phyloP scores from a whole-genome alignment of 371 early-diverging fungal genomes.

The Mucor irregularis region DNA sequence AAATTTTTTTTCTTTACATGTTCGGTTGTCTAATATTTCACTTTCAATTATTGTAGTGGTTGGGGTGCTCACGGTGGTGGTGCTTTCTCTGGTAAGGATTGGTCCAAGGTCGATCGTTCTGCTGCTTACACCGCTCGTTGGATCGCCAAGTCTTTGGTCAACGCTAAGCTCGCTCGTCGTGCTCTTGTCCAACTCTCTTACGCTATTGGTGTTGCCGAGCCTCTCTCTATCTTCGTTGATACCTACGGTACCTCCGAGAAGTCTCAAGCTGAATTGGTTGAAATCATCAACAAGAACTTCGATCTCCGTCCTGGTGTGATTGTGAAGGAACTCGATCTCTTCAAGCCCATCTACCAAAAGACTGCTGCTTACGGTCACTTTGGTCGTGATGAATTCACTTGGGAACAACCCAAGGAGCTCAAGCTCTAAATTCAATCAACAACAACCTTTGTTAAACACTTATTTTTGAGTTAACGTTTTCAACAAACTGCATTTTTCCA shows the following conservation, averaged over 20 bases:
- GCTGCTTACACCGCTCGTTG: conserved; percentile 99
- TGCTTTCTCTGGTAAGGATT: conserved; percentile 99
- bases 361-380: conserved; percentile 99
- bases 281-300: conserved; percentile 96
- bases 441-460: conserved; percentile 1
- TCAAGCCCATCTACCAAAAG: conserved; percentile 97
- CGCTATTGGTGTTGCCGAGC: conserved; percentile 99
- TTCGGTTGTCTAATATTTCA: conserved; percentile 35
- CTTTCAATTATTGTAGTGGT: conserved; percentile 69
- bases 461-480: conserved; percentile 30
- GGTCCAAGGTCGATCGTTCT: conserved; percentile 99
- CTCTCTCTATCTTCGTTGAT: conserved; percentile 96
- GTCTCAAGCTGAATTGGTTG: conserved; percentile 88
- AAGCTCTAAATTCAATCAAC: conserved; percentile 62
- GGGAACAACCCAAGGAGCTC: conserved; percentile 95
- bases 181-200: conserved; percentile 97
- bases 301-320: conserved; percentile 98
- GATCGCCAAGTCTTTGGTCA: conserved; percentile 97
- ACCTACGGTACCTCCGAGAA: conserved; percentile 95
- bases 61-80: conserved; percentile 99
- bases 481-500: conserved; percentile 48
- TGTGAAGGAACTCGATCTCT: conserved; percentile 96
- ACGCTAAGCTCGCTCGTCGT: conserved; percentile 94
- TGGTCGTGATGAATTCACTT: conserved; percentile 95
- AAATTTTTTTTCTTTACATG: conserved; percentile 5